A percentile compares a stretch with the other conserved stretches of the same genome.
phyloP scores from a whole-genome alignment of 495 filamentous ascomycete genomes.

The Penicillium maclennaniae region DNA sequence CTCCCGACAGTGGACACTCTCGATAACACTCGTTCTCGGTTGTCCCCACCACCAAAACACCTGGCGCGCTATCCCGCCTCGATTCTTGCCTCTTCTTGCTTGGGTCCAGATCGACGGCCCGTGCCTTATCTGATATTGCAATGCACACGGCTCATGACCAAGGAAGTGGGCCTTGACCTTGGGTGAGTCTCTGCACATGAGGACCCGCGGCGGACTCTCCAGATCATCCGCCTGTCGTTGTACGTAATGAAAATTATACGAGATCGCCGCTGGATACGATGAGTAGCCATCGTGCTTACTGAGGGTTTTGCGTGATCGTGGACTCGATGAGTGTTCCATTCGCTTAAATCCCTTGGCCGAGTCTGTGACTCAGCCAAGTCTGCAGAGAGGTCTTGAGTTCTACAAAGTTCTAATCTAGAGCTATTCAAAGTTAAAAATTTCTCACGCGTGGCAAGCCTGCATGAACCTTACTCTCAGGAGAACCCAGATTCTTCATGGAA shows the following conservation, averaged over 20 bases:
- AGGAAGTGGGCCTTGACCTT: slow-evolving; percentile 12
- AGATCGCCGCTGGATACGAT: background rate
- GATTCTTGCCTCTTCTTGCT: background rate
- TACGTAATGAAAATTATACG: slow-evolving; percentile 13
- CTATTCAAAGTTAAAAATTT: background rate
- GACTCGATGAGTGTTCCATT: background rate
- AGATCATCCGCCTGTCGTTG: background rate
- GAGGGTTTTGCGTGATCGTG: background rate
- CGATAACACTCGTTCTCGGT: background rate
- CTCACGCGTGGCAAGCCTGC: background rate
- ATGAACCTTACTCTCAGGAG: background rate
- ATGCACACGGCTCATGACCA: slow-evolving; percentile 11
- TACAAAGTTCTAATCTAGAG: background rate
- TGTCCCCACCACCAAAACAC: background rate
- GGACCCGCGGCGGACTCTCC: background rate
- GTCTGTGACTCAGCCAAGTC: background rate
- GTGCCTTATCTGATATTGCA: slow-evolving; percentile 19
- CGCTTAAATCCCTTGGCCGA: background rate
- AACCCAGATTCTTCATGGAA: background rate
- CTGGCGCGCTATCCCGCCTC: background rate
- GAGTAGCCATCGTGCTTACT: background rate
- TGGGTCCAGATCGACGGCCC: slow-evolving; percentile 20
- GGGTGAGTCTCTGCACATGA: background rate
- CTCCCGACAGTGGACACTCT: slow-evolving; percentile 11
- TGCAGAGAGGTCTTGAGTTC: background rate